Evolutionary conservation across 2,329 filamentous ascomycete species (phyloP).

Genomic region (Phyllosticta paracitricarpa): DNA sequence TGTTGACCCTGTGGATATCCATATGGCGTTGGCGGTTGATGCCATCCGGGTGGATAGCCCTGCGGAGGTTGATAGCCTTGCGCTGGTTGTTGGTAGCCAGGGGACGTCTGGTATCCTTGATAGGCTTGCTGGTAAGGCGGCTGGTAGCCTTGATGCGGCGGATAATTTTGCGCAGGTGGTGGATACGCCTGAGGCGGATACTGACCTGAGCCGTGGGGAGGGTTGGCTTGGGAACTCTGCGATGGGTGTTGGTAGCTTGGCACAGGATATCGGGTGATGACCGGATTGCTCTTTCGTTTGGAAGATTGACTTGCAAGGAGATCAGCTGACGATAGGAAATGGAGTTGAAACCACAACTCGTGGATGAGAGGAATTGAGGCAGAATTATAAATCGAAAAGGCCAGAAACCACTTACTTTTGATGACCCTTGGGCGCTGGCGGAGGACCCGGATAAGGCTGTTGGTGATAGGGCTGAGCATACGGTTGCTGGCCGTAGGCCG

Average conservation of each 20-base stretch:
- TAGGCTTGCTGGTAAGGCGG: conserved; percentile 18
- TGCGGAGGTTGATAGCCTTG: conserved; percentile 16
- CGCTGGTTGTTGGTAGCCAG: conserved; percentile 14
- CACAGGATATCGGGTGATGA: conserved; percentile 41
- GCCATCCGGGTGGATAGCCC: conserved; percentile 13
- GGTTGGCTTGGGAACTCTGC: conserved; percentile 8
- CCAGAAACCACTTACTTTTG: conserved; percentile 21
- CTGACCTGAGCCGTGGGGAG: conserved; percentile 9
- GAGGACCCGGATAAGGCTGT: not conserved
- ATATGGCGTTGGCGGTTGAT: conserved; percentile 12
- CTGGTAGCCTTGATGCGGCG: conserved; percentile 13
- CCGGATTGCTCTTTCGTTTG: conserved; percentile 39
- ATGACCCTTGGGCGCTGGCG: conserved; percentile 15
- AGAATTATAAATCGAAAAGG: not conserved
- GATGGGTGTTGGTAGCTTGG: conserved; percentile 33
- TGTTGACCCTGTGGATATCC: not conserved
- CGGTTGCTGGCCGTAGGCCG: conserved; percentile 11
- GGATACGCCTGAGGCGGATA: conserved; percentile 18
- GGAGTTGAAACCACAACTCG: not conserved
- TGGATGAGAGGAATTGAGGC: not conserved
- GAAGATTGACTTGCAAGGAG: conserved; percentile 14
- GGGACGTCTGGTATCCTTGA: conserved; percentile 11
- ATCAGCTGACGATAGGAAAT: conserved; percentile 3
- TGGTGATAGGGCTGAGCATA: conserved; percentile 21
- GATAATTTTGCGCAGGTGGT: conserved; percentile 17